Percentiles rank a stretch among this genome's conserved stretches.
phyloP scores from a whole-genome alignment of 768 basidiomycete genomes.

The Lactarius akahatsu region DNA sequence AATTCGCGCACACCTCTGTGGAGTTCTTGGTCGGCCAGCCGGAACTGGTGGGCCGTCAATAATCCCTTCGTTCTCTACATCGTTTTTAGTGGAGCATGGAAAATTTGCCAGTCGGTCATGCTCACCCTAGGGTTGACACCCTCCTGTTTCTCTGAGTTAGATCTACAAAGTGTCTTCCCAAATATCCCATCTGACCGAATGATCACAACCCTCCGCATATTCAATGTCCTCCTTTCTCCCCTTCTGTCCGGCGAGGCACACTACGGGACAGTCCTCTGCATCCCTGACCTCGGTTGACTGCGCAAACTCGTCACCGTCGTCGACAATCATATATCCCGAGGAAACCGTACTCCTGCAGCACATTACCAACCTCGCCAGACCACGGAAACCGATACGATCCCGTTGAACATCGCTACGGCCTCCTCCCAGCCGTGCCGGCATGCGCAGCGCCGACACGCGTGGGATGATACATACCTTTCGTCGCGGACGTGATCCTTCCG shows the following conservation, averaged over 20 bases:
- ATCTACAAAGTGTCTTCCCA: constrained; percentile 32
- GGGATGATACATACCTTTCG: constrained; percentile 50
- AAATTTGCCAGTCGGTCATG: too few relatives aligned
- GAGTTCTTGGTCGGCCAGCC: too few relatives aligned
- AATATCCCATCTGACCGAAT: constrained; percentile 35
- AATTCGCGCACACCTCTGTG: too few relatives aligned
- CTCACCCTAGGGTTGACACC: too few relatives aligned
- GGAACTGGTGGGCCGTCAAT: too few relatives aligned
- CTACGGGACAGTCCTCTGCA: constrained; percentile 33
- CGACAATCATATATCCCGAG: constrained; percentile 38
- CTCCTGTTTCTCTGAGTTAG: too few relatives aligned
- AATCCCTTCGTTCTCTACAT: too few relatives aligned
- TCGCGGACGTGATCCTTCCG: not conserved
- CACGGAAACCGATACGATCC: constrained; percentile 40
- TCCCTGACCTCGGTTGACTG: constrained; percentile 20
- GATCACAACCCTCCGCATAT: constrained; percentile 43
- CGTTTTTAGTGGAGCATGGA: too few relatives aligned
- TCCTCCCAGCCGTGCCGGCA: too few relatives aligned
- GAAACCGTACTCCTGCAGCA: constrained; percentile 27
- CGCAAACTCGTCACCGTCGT: constrained; percentile 32
- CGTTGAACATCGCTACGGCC: constrained; percentile 46
- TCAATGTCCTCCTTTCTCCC: constrained; percentile 22
- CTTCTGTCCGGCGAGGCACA: constrained; percentile 43
- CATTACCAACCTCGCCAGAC: constrained; percentile 29
- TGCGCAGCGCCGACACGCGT: constrained; percentile 32